These are phyloP conservation scores for Dactylorhiza incarnata DNA, from an alignment of 106 monocot genomes.

Conservation along the genomic window DNA sequence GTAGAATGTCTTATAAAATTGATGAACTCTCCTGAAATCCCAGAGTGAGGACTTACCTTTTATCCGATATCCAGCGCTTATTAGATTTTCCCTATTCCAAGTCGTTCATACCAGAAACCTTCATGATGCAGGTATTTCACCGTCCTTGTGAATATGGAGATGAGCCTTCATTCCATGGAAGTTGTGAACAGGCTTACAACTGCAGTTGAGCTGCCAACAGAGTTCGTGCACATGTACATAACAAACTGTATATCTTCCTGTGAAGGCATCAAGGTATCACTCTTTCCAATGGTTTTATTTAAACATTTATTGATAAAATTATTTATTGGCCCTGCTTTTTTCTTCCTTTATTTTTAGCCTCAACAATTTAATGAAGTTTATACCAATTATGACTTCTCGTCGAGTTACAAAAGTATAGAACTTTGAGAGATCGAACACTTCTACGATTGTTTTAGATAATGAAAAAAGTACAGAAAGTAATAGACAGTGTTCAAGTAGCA, in stretches of 20 bases:
- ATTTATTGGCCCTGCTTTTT: not conserved
- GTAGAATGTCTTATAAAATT: slow-evolving; percentile 88
- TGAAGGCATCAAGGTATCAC: slow-evolving; percentile 56
- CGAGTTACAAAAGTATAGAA: no score
- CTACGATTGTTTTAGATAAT: no score
- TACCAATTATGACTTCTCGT: not conserved
- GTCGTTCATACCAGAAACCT: slow-evolving; percentile 6
- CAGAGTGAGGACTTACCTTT: slow-evolving; percentile 43
- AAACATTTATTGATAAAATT: not conserved
- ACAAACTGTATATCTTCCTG: slow-evolving; percentile 85
- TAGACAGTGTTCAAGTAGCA: no score
- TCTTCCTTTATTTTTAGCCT: not conserved
- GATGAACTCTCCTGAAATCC: slow-evolving; percentile 86
- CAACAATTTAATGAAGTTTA: not conserved
- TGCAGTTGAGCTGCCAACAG: slow-evolving; percentile 78
- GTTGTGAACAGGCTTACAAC: slow-evolving; percentile 96
- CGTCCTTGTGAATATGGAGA: slow-evolving; percentile 92
- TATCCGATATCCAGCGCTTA: slow-evolving; percentile 2
- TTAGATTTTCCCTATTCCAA: not conserved
- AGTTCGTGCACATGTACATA: slow-evolving; percentile 85
- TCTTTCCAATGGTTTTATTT: not conserved
- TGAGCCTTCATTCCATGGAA: slow-evolving; percentile 97
- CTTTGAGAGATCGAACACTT: no score
- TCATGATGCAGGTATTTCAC: slow-evolving; percentile 59
- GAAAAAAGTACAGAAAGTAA: no score